Evolutionary conservation across 805 yeast genomes (phyloP).

Genomic region (Ogataea salicorniae): DNA sequence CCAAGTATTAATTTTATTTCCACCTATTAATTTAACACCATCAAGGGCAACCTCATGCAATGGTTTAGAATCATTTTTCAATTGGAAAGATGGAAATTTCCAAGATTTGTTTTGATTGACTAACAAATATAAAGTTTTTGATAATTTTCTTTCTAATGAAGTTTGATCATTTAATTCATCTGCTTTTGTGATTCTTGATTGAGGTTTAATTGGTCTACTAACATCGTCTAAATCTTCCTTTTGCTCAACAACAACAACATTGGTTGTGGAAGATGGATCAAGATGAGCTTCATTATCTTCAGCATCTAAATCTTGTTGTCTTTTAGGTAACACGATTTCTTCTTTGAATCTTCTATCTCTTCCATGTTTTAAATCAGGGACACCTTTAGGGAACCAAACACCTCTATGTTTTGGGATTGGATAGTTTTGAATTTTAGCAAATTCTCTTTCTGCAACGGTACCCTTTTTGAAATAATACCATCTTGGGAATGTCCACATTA

Average conservation of each 20-base stretch:
- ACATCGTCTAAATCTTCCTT: constrained; percentile 46
- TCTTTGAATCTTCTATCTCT: constrained; percentile 87
- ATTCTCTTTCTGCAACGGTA: constrained; percentile 79
- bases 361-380: constrained; percentile 79
- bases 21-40: constrained; percentile 69
- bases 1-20: constrained; percentile 76
- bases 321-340: constrained; percentile 67
- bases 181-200: constrained; percentile 72
- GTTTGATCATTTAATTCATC: constrained; percentile 57
- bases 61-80: constrained; percentile 39
- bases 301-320: constrained; percentile 33
- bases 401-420: constrained; percentile 71
- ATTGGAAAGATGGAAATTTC: constrained; percentile 73
- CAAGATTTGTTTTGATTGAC: constrained; percentile 51
- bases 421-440: constrained; percentile 65
- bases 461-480: constrained; percentile 90
- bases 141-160: constrained; percentile 73
- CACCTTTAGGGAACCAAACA: constrained; percentile 75
- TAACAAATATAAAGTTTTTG: constrained; percentile 74
- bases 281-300: constrained; percentile 19
- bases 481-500: constrained; percentile 97
- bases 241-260: neutral
- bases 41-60: constrained; percentile 71
- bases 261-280: too few relatives aligned
- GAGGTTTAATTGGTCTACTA: constrained; percentile 62